phyloP scores from a whole-genome alignment of 225 moss, liverwort and hornwort genomes.

The Neckera pumila region DNA sequence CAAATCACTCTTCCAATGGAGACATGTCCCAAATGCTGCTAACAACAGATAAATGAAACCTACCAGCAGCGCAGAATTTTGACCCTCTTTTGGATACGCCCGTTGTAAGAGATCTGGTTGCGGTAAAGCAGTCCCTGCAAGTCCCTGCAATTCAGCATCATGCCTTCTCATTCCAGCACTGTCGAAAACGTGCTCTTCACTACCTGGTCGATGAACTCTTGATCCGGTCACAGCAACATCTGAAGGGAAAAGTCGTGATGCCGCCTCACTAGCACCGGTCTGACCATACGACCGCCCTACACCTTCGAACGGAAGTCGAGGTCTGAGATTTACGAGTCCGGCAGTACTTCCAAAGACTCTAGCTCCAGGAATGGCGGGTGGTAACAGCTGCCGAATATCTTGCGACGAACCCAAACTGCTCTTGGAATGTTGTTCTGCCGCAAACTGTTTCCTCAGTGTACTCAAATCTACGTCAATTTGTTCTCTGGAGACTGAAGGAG shows the following conservation, averaged over 20 bases:
- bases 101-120: constrained; percentile 20
- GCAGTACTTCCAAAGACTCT: constrained; percentile 14
- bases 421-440: constrained; percentile 19
- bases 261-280: not conserved
- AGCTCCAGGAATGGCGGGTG: constrained; percentile 23
- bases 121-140: not conserved
- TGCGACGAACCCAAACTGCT: constrained; percentile 16
- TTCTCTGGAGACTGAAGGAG: constrained; percentile 8
- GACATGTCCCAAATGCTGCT: not conserved
- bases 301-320: constrained; percentile 21
- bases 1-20: not conserved
- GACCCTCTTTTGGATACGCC: constrained; percentile 15
- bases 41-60: not conserved
- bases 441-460: constrained; percentile 21
- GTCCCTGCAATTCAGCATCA: constrained; percentile 15
- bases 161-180: constrained; percentile 1
- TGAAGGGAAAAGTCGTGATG: not conserved
- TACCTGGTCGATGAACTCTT: constrained; percentile 2
- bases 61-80: constrained; percentile 35
- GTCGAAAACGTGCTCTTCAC: constrained; percentile 19
- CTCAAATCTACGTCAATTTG: constrained; percentile 15
- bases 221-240: not conserved
- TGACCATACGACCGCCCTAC: not conserved
- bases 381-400: constrained; percentile 28
- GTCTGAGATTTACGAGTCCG: not conserved